Evolutionary conservation across 177 flowering plant genomes (phyloP).

Genomic region (Vitis hybrid): DNA sequence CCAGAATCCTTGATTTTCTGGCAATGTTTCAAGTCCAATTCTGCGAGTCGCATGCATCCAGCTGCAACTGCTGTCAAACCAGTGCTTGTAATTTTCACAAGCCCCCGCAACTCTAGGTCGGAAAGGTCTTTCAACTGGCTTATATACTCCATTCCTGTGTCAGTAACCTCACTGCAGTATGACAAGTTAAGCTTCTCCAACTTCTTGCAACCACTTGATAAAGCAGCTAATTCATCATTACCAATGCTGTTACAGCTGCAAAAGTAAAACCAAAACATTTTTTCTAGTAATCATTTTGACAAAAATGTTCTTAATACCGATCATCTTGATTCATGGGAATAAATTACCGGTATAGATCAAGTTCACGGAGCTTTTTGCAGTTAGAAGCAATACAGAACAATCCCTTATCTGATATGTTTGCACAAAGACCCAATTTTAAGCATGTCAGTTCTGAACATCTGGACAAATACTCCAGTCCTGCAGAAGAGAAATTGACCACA

Average conservation of each 20-base stretch:
- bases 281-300: neutral
- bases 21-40: slow-evolving; percentile 69
- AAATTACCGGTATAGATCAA: slow-evolving; percentile 69
- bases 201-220: slow-evolving; percentile 69
- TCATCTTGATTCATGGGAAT: neutral
- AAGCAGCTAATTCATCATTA: slow-evolving; percentile 57
- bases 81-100: slow-evolving; percentile 40
- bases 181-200: slow-evolving; percentile 58
- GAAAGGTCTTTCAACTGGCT: slow-evolving; percentile 48
- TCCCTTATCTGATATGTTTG: slow-evolving; percentile 53
- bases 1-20: slow-evolving; percentile 52
- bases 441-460: slow-evolving; percentile 26
- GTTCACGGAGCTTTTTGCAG: slow-evolving; percentile 49
- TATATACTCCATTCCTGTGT: slow-evolving; percentile 48
- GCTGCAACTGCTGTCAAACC: slow-evolving; percentile 58
- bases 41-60: slow-evolving; percentile 56
- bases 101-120: slow-evolving; percentile 62
- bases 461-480: slow-evolving; percentile 35
- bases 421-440: slow-evolving; percentile 36
- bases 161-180: slow-evolving; percentile 57
- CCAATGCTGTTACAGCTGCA: slow-evolving; percentile 63
- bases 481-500: neutral
- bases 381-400: slow-evolving; percentile 46
- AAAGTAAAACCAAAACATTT: neutral
- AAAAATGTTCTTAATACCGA: neutral